Evolutionary conservation across 371 early-diverging fungal species (phyloP), one percentile per base, ranked within the genome.

Genomic region (Syncephalastrum sp.): DNA sequence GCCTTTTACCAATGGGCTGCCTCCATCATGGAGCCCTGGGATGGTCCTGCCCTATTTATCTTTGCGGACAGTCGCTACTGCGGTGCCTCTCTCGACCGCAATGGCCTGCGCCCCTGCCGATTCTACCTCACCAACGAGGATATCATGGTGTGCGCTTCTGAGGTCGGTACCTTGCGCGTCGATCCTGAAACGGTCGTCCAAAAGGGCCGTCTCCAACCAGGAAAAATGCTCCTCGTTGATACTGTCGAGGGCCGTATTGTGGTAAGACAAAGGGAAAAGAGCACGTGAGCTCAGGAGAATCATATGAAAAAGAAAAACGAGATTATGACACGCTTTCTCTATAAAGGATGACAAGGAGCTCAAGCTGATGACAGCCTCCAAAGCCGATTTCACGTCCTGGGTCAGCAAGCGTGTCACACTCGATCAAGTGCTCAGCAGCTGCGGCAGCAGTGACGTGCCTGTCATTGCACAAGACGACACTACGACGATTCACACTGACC

Each of bases 21-120:
- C 27, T 90, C 90, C 67, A 70, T 97, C 42, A 98, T 97, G 97
- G 98, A 98, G 70, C 93, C 96, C 21, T 98, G 96, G 92, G 98
- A 98, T 72, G 98, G 98, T 25, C 98, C 98, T 54, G 98, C 98
- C 16, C 80, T 97, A 48, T 91, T 98, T 70, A 94, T 95, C 14
- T 97, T 97, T 74, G 88, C 91, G 29, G 97, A 98, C 69, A 97
- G 98, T 48, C 90, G 97, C 54, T 95, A 90, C 75, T 92, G 94
- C 68, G 98, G 97, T 69, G 97, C 97, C 15, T 88, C 85, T 15
- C 76, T 98, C 42, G 98, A 98, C 80, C 91, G 97, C 65, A 97
- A 97, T 70, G 98, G 98, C 52, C 79, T 98, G 47, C 88, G 97
- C 57, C 98, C 98, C 10, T 97, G 97, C 72, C 91, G 98, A 55